phyloP scores from a whole-genome alignment of 2,329 filamentous ascomycete species.

The Plenodomus tracheiphilus region DNA sequence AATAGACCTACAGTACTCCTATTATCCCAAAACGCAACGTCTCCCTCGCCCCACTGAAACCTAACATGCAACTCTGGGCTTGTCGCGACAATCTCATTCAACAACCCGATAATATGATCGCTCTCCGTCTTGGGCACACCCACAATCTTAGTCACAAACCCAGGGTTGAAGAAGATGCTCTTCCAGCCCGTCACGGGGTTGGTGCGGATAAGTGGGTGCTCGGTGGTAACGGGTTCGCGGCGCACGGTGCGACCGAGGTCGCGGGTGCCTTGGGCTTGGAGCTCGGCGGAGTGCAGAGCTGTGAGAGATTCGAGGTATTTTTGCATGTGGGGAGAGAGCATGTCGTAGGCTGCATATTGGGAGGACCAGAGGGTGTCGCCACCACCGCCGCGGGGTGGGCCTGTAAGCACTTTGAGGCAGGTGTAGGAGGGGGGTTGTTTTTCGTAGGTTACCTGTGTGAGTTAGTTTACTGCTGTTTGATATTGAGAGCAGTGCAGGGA shows the following conservation, averaged over 20 bases:
- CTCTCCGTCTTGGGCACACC: slow-evolving; percentile 61
- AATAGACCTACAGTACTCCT: slow-evolving; percentile 51
- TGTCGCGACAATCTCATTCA: slow-evolving; percentile 60
- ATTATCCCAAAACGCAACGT: slow-evolving; percentile 72
- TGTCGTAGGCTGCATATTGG: slow-evolving; percentile 62
- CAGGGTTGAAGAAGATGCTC: slow-evolving; percentile 62
- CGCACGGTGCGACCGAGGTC: slow-evolving; percentile 57
- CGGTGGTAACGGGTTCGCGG: slow-evolving; percentile 57
- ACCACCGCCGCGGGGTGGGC: slow-evolving; percentile 58
- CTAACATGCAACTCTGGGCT: slow-evolving; percentile 71
- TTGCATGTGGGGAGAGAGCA: slow-evolving; percentile 59
- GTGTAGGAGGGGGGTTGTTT: slow-evolving; percentile 62
- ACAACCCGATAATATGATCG: slow-evolving; percentile 55
- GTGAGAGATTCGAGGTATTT: slow-evolving; percentile 62
- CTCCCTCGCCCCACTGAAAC: slow-evolving; percentile 66
- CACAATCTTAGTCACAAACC: slow-evolving; percentile 62
- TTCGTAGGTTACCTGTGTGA: slow-evolving; percentile 57
- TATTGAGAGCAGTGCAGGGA: slow-evolving; percentile 11
- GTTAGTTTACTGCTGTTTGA: background rate
- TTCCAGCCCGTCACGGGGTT: slow-evolving; percentile 67
- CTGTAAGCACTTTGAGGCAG: slow-evolving; percentile 57
- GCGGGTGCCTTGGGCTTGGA: slow-evolving; percentile 56
- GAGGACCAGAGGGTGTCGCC: slow-evolving; percentile 63
- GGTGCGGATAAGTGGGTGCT: slow-evolving; percentile 62
- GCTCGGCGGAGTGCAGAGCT: slow-evolving; percentile 58